phyloP scores from a whole-genome alignment of 1,284 basidiomycete genomes.

The Cutaneotrichosporon sp. region DNA sequence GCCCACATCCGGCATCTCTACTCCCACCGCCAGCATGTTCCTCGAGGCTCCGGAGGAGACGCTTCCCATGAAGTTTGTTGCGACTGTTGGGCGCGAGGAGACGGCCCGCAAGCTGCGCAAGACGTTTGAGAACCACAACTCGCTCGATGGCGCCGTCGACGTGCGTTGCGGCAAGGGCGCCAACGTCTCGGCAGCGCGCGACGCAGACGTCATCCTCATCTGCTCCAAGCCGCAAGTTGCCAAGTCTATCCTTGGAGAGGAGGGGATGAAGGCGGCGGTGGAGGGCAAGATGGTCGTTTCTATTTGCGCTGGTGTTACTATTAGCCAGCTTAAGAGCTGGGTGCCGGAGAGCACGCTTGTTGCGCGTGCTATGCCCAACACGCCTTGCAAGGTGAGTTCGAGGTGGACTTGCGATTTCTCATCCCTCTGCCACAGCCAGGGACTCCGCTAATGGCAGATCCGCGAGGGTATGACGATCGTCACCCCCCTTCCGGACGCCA shows the following conservation, averaged over 20 bases:
- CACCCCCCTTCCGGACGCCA: slow-evolving; percentile 55
- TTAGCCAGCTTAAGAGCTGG: slow-evolving; percentile 73
- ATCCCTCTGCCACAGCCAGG: background rate
- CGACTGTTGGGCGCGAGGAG: slow-evolving; percentile 80
- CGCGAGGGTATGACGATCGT: slow-evolving; percentile 96
- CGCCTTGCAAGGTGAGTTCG: slow-evolving; percentile 80
- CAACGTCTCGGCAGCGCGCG: slow-evolving; percentile 71
- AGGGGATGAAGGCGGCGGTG: slow-evolving; percentile 83
- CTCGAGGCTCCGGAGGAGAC: slow-evolving; percentile 61
- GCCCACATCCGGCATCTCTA: slow-evolving; percentile 77
- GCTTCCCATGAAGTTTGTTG: slow-evolving; percentile 78
- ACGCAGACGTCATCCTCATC: slow-evolving; percentile 81
- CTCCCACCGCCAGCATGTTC: slow-evolving; percentile 59
- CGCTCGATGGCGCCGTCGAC: slow-evolving; percentile 65
- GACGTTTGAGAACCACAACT: slow-evolving; percentile 61
- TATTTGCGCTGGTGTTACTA: slow-evolving; percentile 92
- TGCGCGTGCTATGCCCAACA: slow-evolving; percentile 98
- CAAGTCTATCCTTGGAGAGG: slow-evolving; percentile 67
- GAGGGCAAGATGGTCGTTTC: slow-evolving; percentile 90
- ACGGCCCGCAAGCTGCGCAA: slow-evolving; percentile 68
- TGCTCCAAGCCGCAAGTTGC: slow-evolving; percentile 95
- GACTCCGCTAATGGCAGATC: slow-evolving; percentile 61
- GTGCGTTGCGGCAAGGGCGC: slow-evolving; percentile 60
- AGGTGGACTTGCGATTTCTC: background rate
- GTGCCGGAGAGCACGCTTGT: slow-evolving; percentile 76